These are phyloP conservation scores for Suillus subalutaceus DNA, from an alignment of 768 basidiomycete genomes.

Conservation along the genomic window DNA sequence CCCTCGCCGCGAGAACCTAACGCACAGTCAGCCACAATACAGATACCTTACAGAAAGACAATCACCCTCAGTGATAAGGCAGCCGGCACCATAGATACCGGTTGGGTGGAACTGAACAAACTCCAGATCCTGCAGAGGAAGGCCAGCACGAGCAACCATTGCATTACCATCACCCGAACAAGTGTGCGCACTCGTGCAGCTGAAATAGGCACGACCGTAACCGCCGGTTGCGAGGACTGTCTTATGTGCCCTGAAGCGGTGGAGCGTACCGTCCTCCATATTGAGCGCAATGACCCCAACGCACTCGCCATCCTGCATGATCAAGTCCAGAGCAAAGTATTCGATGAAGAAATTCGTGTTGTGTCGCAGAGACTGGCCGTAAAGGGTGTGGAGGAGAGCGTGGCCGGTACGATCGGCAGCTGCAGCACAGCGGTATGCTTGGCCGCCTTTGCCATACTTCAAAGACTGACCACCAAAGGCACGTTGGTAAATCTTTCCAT, in stretches of 20 bases:
- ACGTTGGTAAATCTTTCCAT: conserved; percentile 99
- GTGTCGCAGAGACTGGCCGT: conserved; percentile 98
- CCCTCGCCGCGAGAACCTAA: conserved; percentile 98
- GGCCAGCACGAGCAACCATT: conserved; percentile 95
- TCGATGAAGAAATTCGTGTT: conserved; percentile 99
- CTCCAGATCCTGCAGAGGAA: conserved; percentile 95
- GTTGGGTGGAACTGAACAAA: conserved; percentile 99
- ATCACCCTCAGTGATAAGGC: conserved; percentile 95
- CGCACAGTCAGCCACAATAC: conserved; percentile 5
- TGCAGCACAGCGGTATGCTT: conserved; percentile 98
- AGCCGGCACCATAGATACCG: conserved; percentile 99
- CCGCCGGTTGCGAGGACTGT: conserved; percentile 98
- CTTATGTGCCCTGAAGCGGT: conserved; percentile 98
- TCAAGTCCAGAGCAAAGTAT: conserved; percentile 98
- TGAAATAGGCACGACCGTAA: conserved; percentile 97
- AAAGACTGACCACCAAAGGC: conserved; percentile 98
- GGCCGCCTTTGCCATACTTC: conserved; percentile 96
- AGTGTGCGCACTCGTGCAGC: conserved; percentile 98
- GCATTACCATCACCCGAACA: conserved; percentile 99
- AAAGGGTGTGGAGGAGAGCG: conserved; percentile 97
- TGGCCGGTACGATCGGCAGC: conserved; percentile 99
- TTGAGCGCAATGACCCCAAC: conserved; percentile 99
- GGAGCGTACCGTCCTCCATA: conserved; percentile 99
- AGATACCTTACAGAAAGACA: neutral
- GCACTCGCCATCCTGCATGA: conserved; percentile 99